phyloP scores from a whole-genome alignment of 306 rosid genomes.

The Prunus armeniaca region DNA sequence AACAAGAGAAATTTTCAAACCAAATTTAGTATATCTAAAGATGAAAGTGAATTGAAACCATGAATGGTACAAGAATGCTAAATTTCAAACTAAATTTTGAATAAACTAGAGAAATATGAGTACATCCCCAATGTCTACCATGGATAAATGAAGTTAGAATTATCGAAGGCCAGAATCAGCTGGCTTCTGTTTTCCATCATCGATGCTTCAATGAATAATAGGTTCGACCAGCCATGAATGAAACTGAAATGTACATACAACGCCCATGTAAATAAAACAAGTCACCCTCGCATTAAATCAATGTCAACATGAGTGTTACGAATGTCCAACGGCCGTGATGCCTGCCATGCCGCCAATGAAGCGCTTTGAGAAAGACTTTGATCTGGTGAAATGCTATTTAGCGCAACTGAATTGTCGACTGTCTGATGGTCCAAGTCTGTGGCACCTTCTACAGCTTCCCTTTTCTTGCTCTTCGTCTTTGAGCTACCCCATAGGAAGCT shows the following conservation, averaged over 20 bases:
- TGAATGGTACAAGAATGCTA: conserved; percentile 9
- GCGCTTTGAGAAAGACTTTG: conserved; percentile 59
- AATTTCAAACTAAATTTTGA: conserved; percentile 35
- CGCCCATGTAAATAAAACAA: conserved; percentile 14
- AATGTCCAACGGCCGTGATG: conserved; percentile 69
- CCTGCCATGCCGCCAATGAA: conserved; percentile 67
- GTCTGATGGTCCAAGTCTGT: conserved; percentile 55
- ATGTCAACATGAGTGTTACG: conserved; percentile 81
- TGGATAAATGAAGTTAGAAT: conserved; percentile 40
- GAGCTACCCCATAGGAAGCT: conserved; percentile 88
- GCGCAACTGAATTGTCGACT: conserved; percentile 47
- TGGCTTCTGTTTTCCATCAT: conserved; percentile 37
- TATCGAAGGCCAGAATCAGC: conserved; percentile 35
- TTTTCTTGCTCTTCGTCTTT: conserved; percentile 64
- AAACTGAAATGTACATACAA: conserved; percentile 39
- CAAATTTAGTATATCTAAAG: not conserved
- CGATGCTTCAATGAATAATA: conserved; percentile 45
- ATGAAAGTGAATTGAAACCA: conserved; percentile 1
- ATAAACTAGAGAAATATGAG: conserved; percentile 46
- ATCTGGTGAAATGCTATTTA: conserved; percentile 40
- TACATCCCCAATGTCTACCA: conserved; percentile 41
- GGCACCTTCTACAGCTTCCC: conserved; percentile 47
- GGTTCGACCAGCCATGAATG: conserved; percentile 38
- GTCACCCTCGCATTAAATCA: conserved; percentile 93
- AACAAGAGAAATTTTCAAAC: not conserved